Conservation (phyloP, 1,284 basidiomycete genomes). For the Meira nashicola region DNA sequence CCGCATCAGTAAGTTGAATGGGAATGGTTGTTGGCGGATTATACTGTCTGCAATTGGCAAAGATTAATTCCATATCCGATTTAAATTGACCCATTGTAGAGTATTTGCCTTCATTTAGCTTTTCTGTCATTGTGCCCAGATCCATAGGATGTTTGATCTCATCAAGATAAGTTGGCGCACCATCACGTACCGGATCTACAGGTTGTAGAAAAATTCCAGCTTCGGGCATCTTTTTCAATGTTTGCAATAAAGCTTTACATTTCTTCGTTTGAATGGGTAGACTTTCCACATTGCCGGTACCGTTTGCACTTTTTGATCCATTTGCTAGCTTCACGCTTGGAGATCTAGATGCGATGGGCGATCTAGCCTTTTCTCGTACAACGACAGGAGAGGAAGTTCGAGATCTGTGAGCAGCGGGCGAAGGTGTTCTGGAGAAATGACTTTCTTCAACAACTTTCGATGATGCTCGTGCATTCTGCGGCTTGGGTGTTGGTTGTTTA, state of each 20-base stretch:
- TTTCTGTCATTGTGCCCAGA: conserved; percentile 74
- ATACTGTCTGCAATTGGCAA: conserved; percentile 67
- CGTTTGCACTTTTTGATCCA: conserved; percentile 9
- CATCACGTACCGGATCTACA: conserved; percentile 68
- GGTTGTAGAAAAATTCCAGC: conserved; percentile 74
- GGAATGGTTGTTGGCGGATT: conserved; percentile 63
- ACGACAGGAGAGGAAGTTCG: conserved; percentile 5
- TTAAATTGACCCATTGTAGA: conserved; percentile 61
- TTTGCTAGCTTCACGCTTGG: background rate
- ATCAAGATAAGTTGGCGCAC: conserved; percentile 87
- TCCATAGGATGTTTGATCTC: conserved; percentile 93
- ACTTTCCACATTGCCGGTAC: conserved; percentile 29
- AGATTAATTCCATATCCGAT: conserved; percentile 75
- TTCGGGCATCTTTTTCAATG: conserved; percentile 65
- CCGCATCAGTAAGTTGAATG: conserved; percentile 65
- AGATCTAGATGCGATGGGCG: background rate
- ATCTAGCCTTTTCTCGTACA: background rate
- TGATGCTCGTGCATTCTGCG: background rate
- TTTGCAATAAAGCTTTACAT: conserved; percentile 68
- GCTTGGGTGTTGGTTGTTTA: conserved; percentile 9
- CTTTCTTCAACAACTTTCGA: conserved; percentile 23
- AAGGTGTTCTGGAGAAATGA: conserved; percentile 6
- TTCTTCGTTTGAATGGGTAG: conserved; percentile 57
- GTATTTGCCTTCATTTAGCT: conserved; percentile 53
- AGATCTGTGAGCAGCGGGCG: background rate